Conservation (phyloP, 2,329 filamentous ascomycete genomes). For the Apiospora hydei region DNA sequence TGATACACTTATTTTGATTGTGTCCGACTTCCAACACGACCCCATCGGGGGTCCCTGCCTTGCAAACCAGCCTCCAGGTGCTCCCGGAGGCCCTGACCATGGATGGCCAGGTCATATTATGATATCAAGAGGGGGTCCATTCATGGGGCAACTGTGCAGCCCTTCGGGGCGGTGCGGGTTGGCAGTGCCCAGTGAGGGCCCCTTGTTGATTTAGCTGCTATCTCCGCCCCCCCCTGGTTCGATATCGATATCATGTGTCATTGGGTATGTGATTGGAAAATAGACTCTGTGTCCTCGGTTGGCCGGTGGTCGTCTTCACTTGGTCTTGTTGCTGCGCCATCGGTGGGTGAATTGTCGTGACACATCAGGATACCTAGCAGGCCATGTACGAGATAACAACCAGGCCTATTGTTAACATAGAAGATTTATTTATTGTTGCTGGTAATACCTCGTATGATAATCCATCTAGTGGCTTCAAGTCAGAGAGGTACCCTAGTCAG, state of each 20-base stretch:
- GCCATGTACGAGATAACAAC: not conserved
- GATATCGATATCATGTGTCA: not conserved
- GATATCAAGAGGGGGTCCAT: not conserved
- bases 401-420: constrained; percentile 6
- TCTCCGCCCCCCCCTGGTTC: not conserved
- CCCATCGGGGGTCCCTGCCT: not conserved
- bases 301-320: not conserved
- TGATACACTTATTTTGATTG: not conserved
- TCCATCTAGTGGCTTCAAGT: constrained; percentile 4
- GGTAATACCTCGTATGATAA: constrained; percentile 4
- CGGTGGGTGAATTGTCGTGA: not conserved
- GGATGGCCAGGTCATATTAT: not conserved
- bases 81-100: not conserved
- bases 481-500: not conserved
- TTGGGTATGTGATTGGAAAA: not conserved
- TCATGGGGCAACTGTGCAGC: not conserved
- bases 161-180: not conserved
- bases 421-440: constrained; percentile 18
- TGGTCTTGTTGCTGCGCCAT: not conserved
- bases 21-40: not conserved
- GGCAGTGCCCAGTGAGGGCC: not conserved
- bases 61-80: not conserved
- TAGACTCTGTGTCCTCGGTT: not conserved
- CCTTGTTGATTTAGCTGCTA: not conserved
- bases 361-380: constrained; percentile 1